Evolutionary conservation across 2,329 filamentous ascomycete species (phyloP).

Genomic region (Aspergillus viridinutans): DNA sequence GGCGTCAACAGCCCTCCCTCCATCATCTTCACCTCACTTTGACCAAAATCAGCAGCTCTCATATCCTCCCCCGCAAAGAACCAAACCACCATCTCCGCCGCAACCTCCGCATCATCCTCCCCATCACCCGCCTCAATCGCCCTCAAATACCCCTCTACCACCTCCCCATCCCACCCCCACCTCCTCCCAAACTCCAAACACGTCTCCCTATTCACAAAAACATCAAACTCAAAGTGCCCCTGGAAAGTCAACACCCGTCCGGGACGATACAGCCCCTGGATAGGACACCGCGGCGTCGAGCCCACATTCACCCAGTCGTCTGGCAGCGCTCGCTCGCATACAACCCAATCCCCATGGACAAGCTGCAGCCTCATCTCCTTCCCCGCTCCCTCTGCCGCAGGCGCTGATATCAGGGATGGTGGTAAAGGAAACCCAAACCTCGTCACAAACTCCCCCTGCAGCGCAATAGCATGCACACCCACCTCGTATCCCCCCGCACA

Average conservation of each 20-base stretch:
- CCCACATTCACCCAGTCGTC: conserved; percentile 20
- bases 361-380: conserved; percentile 27
- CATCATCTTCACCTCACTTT: not conserved
- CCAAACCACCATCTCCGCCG: not conserved
- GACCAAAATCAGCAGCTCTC: not conserved
- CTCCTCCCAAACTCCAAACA: conserved; percentile 18
- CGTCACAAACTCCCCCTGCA: conserved; percentile 14
- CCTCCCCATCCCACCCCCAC: conserved; percentile 1
- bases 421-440: not conserved
- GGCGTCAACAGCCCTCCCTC: not conserved
- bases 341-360: conserved; percentile 31
- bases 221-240: conserved; percentile 26
- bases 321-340: conserved; percentile 11
- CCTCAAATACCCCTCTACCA: not conserved
- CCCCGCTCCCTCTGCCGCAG: not conserved
- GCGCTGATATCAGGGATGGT: no score
- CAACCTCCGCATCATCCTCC: conserved; percentile 4
- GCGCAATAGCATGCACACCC: conserved; percentile 24
- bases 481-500: conserved; percentile 24
- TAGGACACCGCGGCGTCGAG: conserved; percentile 13
- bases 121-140: not conserved
- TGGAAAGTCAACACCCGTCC: conserved; percentile 21
- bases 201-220: conserved; percentile 15
- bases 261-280: conserved; percentile 21
- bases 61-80: not conserved